A percentile compares a stretch with the other conserved stretches of the same genome.
phyloP scores from a whole-genome alignment of 139 green algal genomes.

The Mychonastes homosphaera region DNA sequence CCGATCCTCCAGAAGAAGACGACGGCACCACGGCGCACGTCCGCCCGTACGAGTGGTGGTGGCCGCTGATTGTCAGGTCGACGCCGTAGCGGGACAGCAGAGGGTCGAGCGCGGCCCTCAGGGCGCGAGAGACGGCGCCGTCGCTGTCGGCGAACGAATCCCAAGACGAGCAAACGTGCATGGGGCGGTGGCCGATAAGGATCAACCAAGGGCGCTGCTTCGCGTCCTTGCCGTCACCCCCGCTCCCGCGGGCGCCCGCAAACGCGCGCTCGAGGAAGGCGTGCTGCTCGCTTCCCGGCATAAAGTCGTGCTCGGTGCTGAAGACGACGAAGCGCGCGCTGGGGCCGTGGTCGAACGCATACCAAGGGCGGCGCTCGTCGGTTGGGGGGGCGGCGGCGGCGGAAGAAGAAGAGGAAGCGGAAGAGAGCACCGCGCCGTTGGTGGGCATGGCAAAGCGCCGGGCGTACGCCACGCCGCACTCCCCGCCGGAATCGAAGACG shows the following conservation, averaged over 20 bases:
- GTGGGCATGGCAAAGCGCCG: slow-evolving; percentile 42
- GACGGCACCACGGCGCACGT: slow-evolving; percentile 35
- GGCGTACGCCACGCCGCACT: slow-evolving; percentile 60
- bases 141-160: slow-evolving; percentile 26
- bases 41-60: slow-evolving; percentile 65
- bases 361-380: slow-evolving; percentile 29
- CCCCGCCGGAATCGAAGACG: slow-evolving; percentile 29
- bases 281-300: slow-evolving; percentile 33
- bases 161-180: slow-evolving; percentile 39
- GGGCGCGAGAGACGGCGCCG: slow-evolving; percentile 28
- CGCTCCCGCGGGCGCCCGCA: no score
- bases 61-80: slow-evolving; percentile 48
- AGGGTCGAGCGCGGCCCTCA: slow-evolving; percentile 28
- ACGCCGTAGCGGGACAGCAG: slow-evolving; percentile 29
- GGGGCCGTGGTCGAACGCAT: slow-evolving; percentile 64
- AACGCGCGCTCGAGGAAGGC: slow-evolving; percentile 22
- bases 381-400: background rate
- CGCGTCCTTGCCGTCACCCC: no score
- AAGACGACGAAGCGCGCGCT: slow-evolving; percentile 72
- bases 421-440: slow-evolving; percentile 11
- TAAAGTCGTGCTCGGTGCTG: slow-evolving; percentile 61
- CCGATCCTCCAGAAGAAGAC: no score
- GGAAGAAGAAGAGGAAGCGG: background rate
- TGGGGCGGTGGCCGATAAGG: slow-evolving; percentile 51
- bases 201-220: slow-evolving; percentile 79